Evolutionary conservation across 495 filamentous ascomycete species (phyloP), one percentile per base, ranked within the genome.

Genomic region (Penicillium ochrochloron): DNA sequence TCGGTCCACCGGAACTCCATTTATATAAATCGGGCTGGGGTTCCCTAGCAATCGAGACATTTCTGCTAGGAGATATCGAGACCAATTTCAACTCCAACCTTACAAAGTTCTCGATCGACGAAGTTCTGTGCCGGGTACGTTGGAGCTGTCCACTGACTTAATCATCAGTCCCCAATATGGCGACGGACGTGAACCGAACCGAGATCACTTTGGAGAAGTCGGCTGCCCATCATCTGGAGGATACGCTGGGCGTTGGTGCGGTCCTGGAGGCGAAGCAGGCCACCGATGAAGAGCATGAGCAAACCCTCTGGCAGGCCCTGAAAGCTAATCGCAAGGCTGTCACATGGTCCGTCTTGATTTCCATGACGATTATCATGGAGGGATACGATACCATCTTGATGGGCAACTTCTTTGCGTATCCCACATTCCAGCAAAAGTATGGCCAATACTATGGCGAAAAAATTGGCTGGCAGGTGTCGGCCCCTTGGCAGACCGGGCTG

Each of bases 351-450:
- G 67, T 82, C 56, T 52, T 80, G 10, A 69, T 83, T 21, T 83
- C 81, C 15, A 66, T 78, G 58, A 66, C 75, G 0, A 79, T 85
- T 37, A 71, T 82, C 59, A 84, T 85, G 82, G 81, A 84, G 65
- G 83, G 83, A 11, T 85, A 83, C 66, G 81, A 84, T 65, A 70
- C 79, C 17, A 76, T 76, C 21, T 74, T 84, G 14, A 76, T 84
- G 61, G 71, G 70, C 48, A 78, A 77, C 37, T 79, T 80, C 60
- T 79, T 73, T 57, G 73, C 66, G 21, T 78, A 77, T 44, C 76
- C 75, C 21, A 44, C 69, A 9, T 84, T 83, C 59, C 69, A 71
- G 31, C 35, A 65, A 2, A 75, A 71, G 31, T 84, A 76, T 63
- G 82, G 80, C 23, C 46, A 68, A 0, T 61, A 73, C 34, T 67